These are phyloP conservation scores for Pouteria campechiana DNA, from an alignment of 179 eudicot species.

Conservation along the genomic window DNA sequence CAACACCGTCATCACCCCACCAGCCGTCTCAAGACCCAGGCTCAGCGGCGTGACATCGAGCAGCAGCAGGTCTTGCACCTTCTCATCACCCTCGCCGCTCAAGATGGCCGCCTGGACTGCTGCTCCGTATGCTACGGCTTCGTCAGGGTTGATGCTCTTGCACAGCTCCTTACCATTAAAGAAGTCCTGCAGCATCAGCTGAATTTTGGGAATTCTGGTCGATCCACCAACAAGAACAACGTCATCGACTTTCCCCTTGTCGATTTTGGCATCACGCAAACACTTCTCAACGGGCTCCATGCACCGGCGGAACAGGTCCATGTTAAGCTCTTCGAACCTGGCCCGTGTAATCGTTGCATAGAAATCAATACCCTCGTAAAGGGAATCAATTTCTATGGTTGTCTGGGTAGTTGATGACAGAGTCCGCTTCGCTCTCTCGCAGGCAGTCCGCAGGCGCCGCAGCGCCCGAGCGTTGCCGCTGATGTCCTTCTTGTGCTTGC, in stretches of 20 bases:
- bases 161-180: constrained; percentile 19
- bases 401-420: constrained; percentile 14
- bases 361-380: constrained; percentile 15
- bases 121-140: constrained; percentile 14
- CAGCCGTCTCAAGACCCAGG: constrained; percentile 17
- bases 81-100: constrained; percentile 8
- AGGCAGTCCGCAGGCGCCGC: constrained; percentile 12
- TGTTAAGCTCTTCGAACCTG: constrained; percentile 11
- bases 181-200: constrained; percentile 12
- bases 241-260: constrained; percentile 8
- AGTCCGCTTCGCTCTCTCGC: constrained; percentile 15
- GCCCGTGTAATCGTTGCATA: constrained; percentile 15
- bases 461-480: constrained; percentile 10
- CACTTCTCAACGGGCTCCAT: constrained; percentile 20
- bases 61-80: constrained; percentile 12
- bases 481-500: constrained; percentile 17
- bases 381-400: constrained; percentile 13
- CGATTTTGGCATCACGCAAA: constrained; percentile 10
- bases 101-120: constrained; percentile 14
- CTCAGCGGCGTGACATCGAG: constrained; percentile 18
- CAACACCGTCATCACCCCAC: constrained; percentile 13
- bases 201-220: constrained; percentile 14
- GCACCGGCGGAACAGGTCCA: constrained; percentile 14
- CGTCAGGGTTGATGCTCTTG: constrained; percentile 13
- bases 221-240: constrained; percentile 20